Evolutionary conservation across 345 rosid species (phyloP).

Genomic region (Citrus inodora): DNA sequence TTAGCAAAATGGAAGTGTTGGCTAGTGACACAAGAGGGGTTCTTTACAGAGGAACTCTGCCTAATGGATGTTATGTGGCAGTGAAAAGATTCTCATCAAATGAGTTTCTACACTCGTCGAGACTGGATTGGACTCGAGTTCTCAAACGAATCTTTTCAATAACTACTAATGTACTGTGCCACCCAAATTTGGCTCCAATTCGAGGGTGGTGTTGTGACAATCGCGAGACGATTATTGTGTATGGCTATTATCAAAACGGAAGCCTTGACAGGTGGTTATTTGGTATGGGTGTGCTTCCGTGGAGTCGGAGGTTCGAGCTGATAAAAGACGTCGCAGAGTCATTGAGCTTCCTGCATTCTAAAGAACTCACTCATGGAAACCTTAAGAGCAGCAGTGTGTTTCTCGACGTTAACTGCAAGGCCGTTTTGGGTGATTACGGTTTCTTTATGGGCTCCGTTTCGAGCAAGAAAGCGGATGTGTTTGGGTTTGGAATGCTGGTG

Average conservation of each 20-base stretch:
- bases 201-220: conserved; percentile 21
- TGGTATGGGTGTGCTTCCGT: conserved; percentile 19
- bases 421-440: conserved; percentile 19
- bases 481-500: conserved; percentile 16
- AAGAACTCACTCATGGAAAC: conserved; percentile 19
- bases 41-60: conserved; percentile 20
- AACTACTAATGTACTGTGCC: neutral
- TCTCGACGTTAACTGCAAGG: conserved; percentile 5
- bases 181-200: conserved; percentile 15
- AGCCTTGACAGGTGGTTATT: conserved; percentile 23
- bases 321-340: conserved; percentile 12
- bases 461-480: conserved; percentile 13
- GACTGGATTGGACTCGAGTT: conserved; percentile 4
- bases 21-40: conserved; percentile 7
- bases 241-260: conserved; percentile 20
- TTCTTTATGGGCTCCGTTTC: neutral
- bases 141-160: conserved; percentile 13
- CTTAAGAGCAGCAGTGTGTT: conserved; percentile 6
- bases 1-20: conserved; percentile 13
- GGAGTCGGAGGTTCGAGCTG: conserved; percentile 13
- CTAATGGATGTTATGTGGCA: conserved; percentile 9
- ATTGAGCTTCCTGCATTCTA: conserved; percentile 18
- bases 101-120: neutral
- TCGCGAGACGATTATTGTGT: conserved; percentile 11
- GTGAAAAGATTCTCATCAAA: conserved; percentile 18